Percentiles rank a stretch among this genome's conserved stretches.
phyloP scores from a whole-genome alignment of 345 rosid genomes.

The Eucalyptus decipiens region DNA sequence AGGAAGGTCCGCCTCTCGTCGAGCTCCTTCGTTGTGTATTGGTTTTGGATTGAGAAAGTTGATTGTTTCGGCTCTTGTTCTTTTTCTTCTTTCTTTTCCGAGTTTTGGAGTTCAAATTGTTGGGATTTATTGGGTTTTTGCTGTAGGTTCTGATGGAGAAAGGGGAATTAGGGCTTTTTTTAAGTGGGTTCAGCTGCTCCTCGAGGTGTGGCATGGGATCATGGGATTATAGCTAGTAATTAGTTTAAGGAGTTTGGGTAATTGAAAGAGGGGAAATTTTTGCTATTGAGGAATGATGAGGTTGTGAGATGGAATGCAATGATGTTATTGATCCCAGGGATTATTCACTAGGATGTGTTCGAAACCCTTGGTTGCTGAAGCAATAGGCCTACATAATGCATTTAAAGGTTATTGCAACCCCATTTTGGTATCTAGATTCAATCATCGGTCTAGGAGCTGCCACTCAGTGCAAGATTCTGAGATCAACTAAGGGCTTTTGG shows the following conservation, averaged over 20 bases:
- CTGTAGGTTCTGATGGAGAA: neutral
- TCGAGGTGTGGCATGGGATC: neutral
- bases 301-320: neutral
- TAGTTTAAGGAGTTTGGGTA: neutral
- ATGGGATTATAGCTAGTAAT: neutral
- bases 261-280: neutral
- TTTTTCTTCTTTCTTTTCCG: too few species aligned
- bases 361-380: neutral
- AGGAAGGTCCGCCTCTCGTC: constrained; percentile 48
- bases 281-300: neutral
- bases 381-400: neutral
- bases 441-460: neutral
- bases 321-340: neutral
- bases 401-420: neutral
- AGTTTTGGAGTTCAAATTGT: neutral
- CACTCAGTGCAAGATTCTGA: neutral
- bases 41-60: neutral
- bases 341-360: neutral
- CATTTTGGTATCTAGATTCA: neutral
- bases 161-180: neutral
- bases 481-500: neutral
- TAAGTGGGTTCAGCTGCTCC: neutral
- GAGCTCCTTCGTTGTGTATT: neutral
- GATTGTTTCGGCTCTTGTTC: neutral
- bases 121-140: neutral